These are phyloP conservation scores for Solanum sejunctum DNA, from an alignment of 257 asterid species.

Conservation along the genomic window DNA sequence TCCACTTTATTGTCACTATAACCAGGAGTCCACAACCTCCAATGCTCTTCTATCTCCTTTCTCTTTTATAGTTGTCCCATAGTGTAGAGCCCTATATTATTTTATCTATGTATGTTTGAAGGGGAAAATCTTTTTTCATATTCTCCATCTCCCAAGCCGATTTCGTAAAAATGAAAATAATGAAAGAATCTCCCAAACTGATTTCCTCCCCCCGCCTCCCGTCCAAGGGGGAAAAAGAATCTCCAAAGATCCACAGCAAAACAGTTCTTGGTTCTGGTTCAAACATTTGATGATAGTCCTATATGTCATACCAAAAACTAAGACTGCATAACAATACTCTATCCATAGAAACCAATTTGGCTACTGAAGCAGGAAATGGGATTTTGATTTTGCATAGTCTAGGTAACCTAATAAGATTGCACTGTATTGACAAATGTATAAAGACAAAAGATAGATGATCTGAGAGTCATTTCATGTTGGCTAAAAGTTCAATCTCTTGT, in stretches of 20 bases:
- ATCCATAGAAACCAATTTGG: neutral
- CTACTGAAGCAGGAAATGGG: neutral
- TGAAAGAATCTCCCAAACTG: neutral
- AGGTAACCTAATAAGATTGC: neutral
- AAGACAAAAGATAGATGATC: neutral
- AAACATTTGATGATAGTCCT: neutral
- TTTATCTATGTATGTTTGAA: neutral
- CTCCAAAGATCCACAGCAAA: neutral
- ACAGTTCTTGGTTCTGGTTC: neutral
- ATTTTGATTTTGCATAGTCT: neutral
- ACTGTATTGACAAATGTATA: neutral
- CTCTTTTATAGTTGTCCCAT: neutral
- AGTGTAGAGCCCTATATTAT: neutral
- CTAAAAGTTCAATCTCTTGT: neutral
- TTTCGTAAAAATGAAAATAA: neutral
- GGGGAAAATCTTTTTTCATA: neutral
- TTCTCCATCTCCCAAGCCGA: neutral
- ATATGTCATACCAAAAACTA: neutral
- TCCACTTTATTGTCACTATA: neutral
- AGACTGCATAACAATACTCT: neutral
- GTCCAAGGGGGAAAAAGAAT: neutral
- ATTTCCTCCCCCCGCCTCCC: neutral
- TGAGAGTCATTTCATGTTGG: neutral
- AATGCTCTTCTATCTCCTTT: neutral
- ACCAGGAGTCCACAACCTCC: neutral